Conservation (phyloP, 257 asterid genomes). For the Nicotiana sylvestris region DNA sequence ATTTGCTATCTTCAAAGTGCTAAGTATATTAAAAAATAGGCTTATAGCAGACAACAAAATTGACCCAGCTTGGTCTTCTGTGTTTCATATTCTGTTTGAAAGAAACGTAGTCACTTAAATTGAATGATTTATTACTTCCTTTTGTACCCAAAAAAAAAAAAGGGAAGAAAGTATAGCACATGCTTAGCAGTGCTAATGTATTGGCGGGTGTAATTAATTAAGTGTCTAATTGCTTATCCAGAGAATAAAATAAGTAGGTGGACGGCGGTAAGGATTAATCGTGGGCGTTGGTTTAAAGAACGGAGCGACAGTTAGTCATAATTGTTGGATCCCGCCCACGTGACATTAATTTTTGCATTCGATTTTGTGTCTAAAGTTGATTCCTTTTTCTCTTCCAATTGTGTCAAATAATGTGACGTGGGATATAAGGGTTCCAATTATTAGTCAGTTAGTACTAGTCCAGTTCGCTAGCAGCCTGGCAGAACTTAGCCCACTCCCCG, state of each 20-base stretch:
- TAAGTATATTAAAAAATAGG: no score
- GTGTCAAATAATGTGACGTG: background rate
- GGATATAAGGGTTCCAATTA: background rate
- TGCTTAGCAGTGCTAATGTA: background rate
- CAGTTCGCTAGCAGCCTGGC: background rate
- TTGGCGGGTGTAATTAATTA: background rate
- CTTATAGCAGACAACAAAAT: background rate
- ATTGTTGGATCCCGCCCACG: slow-evolving; percentile 8
- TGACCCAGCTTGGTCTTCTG: background rate
- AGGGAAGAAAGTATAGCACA: background rate
- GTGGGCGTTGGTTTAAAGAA: background rate
- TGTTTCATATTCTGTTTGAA: background rate
- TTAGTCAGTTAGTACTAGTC: background rate
- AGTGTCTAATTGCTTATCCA: background rate
- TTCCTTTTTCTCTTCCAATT: background rate
- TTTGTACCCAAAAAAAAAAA: background rate
- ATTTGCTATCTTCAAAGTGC: background rate
- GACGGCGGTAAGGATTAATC: background rate
- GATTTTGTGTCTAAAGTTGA: background rate
- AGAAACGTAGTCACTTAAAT: background rate
- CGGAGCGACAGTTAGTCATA: background rate
- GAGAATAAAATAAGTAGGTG: background rate
- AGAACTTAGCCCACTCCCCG: background rate
- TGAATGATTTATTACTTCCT: background rate
- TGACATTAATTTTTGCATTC: background rate